Percentiles rank a stretch among this genome's conserved stretches.
Conservation (phyloP, 2,329 filamentous ascomycete genomes). For the Knufia petricola region DNA sequence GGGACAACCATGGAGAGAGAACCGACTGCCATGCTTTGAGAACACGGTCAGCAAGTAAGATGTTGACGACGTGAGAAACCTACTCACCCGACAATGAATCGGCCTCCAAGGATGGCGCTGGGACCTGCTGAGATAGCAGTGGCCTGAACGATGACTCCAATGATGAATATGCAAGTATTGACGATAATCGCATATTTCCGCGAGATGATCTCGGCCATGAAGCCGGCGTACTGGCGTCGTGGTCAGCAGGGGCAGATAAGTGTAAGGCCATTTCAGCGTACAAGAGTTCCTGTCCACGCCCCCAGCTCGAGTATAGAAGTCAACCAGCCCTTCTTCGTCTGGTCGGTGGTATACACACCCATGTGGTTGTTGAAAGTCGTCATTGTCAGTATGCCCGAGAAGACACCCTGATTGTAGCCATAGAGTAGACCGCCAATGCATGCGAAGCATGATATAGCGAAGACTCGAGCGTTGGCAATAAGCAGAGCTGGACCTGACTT, state of each 20-base stretch:
- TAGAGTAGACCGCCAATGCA: constrained; percentile 47
- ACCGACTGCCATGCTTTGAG: constrained; percentile 35
- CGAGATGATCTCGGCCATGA: constrained; percentile 30
- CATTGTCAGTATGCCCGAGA: constrained; percentile 52
- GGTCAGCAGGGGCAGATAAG: not conserved
- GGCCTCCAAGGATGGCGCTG: constrained; percentile 29
- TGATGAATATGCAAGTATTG: constrained; percentile 26
- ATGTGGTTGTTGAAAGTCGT: constrained; percentile 21
- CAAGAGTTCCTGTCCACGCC: constrained; percentile 30
- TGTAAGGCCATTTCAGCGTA: not conserved
- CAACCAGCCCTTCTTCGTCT: constrained; percentile 27
- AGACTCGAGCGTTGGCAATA: constrained; percentile 44
- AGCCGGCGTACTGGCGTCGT: constrained; percentile 26
- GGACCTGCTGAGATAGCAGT: constrained; percentile 32
- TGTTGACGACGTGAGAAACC: too few species aligned
- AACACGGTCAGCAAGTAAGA: too few species aligned
- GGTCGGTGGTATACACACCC: constrained; percentile 20
- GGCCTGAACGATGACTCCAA: constrained; percentile 34
- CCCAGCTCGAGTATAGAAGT: constrained; percentile 35
- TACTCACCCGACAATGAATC: constrained; percentile 32
- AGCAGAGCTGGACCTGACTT: constrained; percentile 23
- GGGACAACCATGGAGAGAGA: constrained; percentile 28
- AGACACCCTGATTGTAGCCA: constrained; percentile 70
- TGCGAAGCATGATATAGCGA: constrained; percentile 46
- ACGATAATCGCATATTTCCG: constrained; percentile 28